These are phyloP conservation scores for Dactylis glomerata DNA, from an alignment of 176 grass and related monocot genomes.

Conservation along the genomic window DNA sequence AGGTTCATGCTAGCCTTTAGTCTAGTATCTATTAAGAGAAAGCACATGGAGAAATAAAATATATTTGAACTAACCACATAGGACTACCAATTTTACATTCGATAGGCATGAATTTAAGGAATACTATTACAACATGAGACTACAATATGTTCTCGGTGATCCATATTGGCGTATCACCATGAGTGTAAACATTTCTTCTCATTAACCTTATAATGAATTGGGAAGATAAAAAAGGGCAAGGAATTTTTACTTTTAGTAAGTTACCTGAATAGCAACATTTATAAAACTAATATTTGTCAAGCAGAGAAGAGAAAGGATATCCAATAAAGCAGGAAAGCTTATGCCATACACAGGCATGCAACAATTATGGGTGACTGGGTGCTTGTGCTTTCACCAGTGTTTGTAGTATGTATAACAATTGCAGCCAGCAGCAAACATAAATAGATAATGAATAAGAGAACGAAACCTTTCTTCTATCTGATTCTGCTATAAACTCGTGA, in stretches of 20 bases:
- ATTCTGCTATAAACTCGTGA: not conserved
- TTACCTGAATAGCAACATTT: not conserved
- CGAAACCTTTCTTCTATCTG: conserved; percentile 60
- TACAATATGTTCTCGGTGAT: not conserved
- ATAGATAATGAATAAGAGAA: not conserved
- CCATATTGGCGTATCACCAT: not conserved
- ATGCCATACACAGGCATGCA: not conserved
- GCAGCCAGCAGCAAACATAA: not conserved
- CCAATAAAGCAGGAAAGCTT: not conserved
- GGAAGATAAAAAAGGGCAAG: not conserved
- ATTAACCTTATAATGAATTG: not conserved
- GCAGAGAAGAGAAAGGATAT: not conserved
- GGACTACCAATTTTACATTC: not conserved
- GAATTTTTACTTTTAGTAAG: not conserved
- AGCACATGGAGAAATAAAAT: not conserved
- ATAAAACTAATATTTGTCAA: not conserved
- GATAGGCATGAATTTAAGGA: not conserved
- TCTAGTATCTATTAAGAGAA: not conserved
- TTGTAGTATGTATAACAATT: not conserved
- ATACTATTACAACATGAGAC: not conserved
- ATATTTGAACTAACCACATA: not conserved
- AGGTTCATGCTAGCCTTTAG: not conserved
- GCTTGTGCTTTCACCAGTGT: not conserved
- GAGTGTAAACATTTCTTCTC: not conserved
- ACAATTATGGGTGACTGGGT: not conserved